Base-by-base conservation (phyloP, 1,139 yeast species). In the Diutina mesorugosa region DNA sequence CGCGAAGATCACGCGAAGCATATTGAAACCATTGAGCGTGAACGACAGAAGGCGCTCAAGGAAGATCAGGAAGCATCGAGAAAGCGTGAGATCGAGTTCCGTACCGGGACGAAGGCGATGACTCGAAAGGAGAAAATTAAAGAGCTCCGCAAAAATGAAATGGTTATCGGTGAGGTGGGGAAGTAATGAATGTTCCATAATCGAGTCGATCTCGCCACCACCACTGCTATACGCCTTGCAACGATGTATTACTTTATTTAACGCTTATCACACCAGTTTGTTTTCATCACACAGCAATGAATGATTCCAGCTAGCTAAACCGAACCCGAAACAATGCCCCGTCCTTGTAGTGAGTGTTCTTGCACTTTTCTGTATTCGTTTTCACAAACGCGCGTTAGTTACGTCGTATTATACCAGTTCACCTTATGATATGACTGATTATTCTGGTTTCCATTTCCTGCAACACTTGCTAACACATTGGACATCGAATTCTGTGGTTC, bases 101-200 rank as follows among this genome's bases (percentile, higher is more conserved):
- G 74, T 64, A 74, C 76, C 14, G 78, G 79, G 62, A 60, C 75
- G 47, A 70, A 71, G 61, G 41, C 38, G 10, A 38, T 51, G 55
- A 18, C 46, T 9, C 45, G 83, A 62, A 74, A 79, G 32, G 85
- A 83, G 57, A 80, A 77, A 64, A 65, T 79, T 59, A 71, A 73
- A 58, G 82, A 80, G 56, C 77, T 85, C 65, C 74, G 90, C 59
- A 80, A 77, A 68, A 81, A 84, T 61, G 91, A 86, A 67, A 79
- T 78, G 60, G 87, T 86, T 60, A 75, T 86, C 56, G 93, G 93
- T 32, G 53, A 50, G 32, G 53, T 50, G 14, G 30, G 30, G 30
- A 29, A 35, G 41, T 35, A 35, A 35, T 35, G 41, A 35, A 35
- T 35, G 41, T 35, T 35, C 41, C 41, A 35, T 12, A 12, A 35